These are phyloP conservation scores for Lipomyces spencermartinsiae DNA, from an alignment of 805 yeast genomes.

Conservation along the genomic window DNA sequence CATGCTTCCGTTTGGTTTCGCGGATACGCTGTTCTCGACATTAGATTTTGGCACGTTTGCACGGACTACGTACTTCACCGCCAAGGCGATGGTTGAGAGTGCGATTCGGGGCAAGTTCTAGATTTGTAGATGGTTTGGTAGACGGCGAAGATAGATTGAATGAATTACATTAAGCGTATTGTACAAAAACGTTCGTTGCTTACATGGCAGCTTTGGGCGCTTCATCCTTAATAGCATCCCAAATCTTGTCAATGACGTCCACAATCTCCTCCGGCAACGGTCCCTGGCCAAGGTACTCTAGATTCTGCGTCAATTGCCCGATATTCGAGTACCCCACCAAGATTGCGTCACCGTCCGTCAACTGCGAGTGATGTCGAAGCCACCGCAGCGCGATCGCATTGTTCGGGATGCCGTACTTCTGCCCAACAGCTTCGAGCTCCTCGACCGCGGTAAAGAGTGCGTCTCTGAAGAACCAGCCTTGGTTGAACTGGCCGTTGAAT, in stretches of 20 bases:
- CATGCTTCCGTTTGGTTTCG: conserved; percentile 95
- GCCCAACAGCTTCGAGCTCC: conserved; percentile 16
- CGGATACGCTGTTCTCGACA: conserved; percentile 80
- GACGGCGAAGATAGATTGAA: neutral
- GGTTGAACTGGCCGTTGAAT: conserved; percentile 23
- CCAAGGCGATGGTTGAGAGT: conserved; percentile 74
- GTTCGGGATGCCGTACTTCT: conserved; percentile 23
- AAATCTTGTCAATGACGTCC: conserved; percentile 37
- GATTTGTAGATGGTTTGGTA: neutral
- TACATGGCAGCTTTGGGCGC: conserved; percentile 33
- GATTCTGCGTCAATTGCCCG: conserved; percentile 24
- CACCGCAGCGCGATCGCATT: conserved; percentile 34
- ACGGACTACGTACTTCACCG: conserved; percentile 78
- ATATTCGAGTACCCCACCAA: conserved; percentile 26
- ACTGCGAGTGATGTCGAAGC: conserved; percentile 34
- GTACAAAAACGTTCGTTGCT: neutral
- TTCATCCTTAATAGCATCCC: conserved; percentile 39
- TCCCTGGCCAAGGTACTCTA: conserved; percentile 38
- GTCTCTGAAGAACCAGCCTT: conserved; percentile 26
- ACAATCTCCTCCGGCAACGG: conserved; percentile 39
- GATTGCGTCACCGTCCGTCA: conserved; percentile 27
- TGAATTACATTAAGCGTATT: neutral
- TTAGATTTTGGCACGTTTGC: conserved; percentile 73
- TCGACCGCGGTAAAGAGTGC: conserved; percentile 31
- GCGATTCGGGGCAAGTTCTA: conserved; percentile 73